phyloP scores from a whole-genome alignment of 805 yeast genomes.

The Candida stauntonica region DNA sequence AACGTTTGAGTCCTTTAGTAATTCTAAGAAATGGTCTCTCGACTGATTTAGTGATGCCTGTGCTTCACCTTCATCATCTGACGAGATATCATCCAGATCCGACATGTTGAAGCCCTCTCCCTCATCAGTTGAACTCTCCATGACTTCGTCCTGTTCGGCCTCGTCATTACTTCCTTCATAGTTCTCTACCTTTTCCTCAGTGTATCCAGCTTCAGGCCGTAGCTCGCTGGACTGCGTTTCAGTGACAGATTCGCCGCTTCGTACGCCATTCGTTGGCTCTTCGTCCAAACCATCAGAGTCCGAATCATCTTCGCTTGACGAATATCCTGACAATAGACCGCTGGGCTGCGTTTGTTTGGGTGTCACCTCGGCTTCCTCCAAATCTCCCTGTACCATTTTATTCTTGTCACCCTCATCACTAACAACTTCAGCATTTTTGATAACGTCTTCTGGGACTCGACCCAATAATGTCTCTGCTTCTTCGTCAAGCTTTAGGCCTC shows the following conservation, averaged over 20 bases:
- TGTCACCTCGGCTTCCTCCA: not conserved
- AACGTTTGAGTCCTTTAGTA: slow-evolving; percentile 32
- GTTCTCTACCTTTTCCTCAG: too few species aligned
- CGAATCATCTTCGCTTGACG: slow-evolving; percentile 19
- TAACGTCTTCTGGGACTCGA: too few species aligned
- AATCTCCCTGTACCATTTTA: not conserved
- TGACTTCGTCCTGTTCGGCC: not conserved
- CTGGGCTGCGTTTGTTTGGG: not conserved
- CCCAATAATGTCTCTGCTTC: too few species aligned
- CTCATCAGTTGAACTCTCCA: too few species aligned
- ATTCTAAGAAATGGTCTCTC: slow-evolving; percentile 26
- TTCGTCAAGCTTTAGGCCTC: slow-evolving; percentile 30
- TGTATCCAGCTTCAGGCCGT: too few species aligned
- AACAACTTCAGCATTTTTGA: too few species aligned
- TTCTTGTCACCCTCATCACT: too few species aligned
- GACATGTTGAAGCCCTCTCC: not conserved
- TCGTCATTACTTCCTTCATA: not conserved
- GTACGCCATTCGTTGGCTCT: slow-evolving; percentile 16
- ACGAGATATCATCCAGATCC: slow-evolving; percentile 8
- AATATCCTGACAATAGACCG: slow-evolving; percentile 16
- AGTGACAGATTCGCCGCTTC: not conserved
- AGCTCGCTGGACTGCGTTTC: too few species aligned
- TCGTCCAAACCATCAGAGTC: slow-evolving; percentile 7
- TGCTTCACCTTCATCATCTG: slow-evolving; percentile 24
- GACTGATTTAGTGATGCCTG: slow-evolving; percentile 13